A percentile compares a stretch with the other conserved stretches of the same genome.
Evolutionary conservation across 108 stramenopile genomes (phyloP).

Genomic region (Nannochloropsis salina): DNA sequence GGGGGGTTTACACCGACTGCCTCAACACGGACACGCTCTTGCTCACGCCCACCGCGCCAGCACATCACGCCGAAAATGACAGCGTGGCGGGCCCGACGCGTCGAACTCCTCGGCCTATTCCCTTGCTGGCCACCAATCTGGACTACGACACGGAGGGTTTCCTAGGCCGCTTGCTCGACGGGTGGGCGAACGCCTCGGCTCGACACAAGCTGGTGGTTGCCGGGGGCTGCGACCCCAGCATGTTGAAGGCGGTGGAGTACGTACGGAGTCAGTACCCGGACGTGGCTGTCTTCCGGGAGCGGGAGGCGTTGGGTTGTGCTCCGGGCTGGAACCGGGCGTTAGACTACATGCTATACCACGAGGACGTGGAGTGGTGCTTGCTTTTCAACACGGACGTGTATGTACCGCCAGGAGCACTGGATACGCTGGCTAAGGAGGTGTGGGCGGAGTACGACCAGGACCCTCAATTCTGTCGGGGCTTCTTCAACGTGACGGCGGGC

Average conservation of each 20-base stretch:
- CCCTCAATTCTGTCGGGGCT: background rate
- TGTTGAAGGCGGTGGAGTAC: background rate
- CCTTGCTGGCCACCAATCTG: constrained; percentile 14
- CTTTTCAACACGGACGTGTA: constrained; percentile 9
- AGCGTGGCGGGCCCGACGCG: too few relatives aligned
- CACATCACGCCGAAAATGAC: background rate
- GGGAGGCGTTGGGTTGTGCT: background rate
- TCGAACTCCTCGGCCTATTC: background rate
- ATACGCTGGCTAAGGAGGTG: background rate
- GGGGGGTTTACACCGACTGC: background rate
- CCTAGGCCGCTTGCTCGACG: background rate
- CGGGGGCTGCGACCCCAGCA: background rate
- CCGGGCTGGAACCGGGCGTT: background rate
- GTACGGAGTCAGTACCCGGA: background rate
- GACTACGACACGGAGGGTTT: constrained; percentile 13
- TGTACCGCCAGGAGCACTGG: background rate
- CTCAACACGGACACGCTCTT: background rate
- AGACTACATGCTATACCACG: background rate
- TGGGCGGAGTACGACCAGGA: background rate
- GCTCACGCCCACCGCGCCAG: background rate
- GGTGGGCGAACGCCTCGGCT: background rate
- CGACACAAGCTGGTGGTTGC: constrained; percentile 11
- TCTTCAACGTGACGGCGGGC: constrained; percentile 6
- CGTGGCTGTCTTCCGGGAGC: background rate
- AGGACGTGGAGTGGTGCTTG: constrained; percentile 15